Evolutionary conservation across 345 rosid genomes (phyloP).

Genomic region (Litchi chinensis): DNA sequence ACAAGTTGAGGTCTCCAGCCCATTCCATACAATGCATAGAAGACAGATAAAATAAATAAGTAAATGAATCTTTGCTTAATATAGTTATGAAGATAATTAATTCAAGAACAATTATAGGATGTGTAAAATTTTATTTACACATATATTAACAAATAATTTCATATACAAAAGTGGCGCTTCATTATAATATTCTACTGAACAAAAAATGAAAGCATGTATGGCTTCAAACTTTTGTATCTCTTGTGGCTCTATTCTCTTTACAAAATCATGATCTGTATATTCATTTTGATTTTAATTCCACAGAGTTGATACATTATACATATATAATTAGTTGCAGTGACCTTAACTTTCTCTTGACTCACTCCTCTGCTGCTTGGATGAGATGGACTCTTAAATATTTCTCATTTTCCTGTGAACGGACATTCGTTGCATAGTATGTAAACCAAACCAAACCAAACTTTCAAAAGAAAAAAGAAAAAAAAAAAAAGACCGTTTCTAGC

Average conservation of each 20-base stretch:
- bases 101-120: too few species aligned
- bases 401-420: constrained; percentile 35
- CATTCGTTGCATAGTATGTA: background rate
- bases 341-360: background rate
- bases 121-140: too few species aligned
- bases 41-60: too few species aligned
- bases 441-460: constrained; percentile 15
- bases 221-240: background rate
- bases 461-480: background rate
- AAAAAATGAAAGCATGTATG: too few species aligned
- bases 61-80: too few species aligned
- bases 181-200: too few species aligned
- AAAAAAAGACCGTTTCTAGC: background rate
- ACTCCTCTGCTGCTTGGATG: constrained; percentile 30
- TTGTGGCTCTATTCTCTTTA: background rate
- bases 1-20: too few species aligned
- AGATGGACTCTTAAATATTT: constrained; percentile 34
- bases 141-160: too few species aligned
- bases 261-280: background rate
- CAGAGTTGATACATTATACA: background rate
- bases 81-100: too few species aligned
- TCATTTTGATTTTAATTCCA: background rate
- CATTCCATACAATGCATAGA: too few species aligned
- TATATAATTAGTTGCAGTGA: background rate
- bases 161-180: too few species aligned